Evolutionary conservation across 2,329 filamentous ascomycete genomes (phyloP).

Genomic region (Phialemoniopsis sp.): DNA sequence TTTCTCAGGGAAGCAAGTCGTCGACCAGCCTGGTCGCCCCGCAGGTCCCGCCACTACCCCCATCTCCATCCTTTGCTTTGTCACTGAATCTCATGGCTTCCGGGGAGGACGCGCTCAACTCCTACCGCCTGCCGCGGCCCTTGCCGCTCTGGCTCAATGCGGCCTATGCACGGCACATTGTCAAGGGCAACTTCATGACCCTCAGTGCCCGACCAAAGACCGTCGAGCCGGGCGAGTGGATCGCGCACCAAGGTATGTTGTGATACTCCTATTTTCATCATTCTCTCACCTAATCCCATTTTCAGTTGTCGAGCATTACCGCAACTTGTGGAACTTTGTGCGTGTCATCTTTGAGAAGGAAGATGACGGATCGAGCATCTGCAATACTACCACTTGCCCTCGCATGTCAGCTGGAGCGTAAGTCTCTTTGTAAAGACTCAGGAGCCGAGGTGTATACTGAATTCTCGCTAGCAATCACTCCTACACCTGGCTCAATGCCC

Average conservation of each 20-base stretch:
- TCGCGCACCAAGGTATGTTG: constrained; percentile 81
- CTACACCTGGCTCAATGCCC: constrained; percentile 92
- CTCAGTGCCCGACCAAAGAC: constrained; percentile 89
- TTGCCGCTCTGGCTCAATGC: constrained; percentile 73
- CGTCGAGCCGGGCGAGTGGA: constrained; percentile 91
- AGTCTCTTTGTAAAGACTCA: constrained; percentile 32
- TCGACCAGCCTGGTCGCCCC: constrained; percentile 45
- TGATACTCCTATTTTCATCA: background rate
- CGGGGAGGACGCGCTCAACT: constrained; percentile 51
- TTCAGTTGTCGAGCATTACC: constrained; percentile 86
- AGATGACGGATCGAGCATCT: constrained; percentile 71
- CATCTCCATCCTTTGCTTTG: constrained; percentile 60
- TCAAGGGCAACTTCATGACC: constrained; percentile 97
- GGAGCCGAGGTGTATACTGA: background rate
- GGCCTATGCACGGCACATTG: constrained; percentile 76
- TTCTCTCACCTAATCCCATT: constrained; percentile 1
- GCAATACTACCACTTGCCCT: constrained; percentile 79
- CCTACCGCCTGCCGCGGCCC: constrained; percentile 61
- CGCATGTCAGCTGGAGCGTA: constrained; percentile 93
- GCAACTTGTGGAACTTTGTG: constrained; percentile 84
- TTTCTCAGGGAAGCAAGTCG: constrained; percentile 45
- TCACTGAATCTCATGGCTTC: constrained; percentile 40
- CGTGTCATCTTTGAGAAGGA: constrained; percentile 85
- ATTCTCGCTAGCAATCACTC: constrained; percentile 67
- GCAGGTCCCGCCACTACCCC: constrained; percentile 57